Evolutionary conservation across 169 alveolate genomes (phyloP).

Genomic region (Plasmodium sp.): DNA sequence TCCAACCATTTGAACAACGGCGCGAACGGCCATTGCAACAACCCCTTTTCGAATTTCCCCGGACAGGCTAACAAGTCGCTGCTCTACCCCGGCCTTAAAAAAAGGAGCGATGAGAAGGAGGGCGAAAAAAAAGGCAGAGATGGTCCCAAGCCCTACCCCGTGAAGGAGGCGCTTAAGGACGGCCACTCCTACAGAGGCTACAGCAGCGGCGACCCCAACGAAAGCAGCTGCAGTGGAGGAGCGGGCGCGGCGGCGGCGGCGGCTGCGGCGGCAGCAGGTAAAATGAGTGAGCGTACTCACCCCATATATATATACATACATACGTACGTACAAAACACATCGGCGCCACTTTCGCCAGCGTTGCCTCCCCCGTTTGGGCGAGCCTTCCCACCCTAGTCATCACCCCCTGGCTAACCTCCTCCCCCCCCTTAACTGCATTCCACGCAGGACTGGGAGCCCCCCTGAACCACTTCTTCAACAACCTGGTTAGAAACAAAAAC

Average conservation of each 20-base stretch:
- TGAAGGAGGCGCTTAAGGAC: neutral
- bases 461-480: neutral
- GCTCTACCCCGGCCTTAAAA: neutral
- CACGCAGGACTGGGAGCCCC: neutral
- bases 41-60: slow-evolving; percentile 16
- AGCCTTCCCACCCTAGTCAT: neutral
- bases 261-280: neutral
- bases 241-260: neutral
- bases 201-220: neutral
- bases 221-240: neutral
- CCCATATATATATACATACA: neutral
- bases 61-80: neutral
- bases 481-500: neutral
- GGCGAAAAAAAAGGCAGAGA: neutral
- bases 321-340: too few species aligned
- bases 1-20: neutral
- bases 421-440: neutral
- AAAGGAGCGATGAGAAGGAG: slow-evolving; percentile 20
- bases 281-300: neutral
- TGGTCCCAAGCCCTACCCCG: neutral
- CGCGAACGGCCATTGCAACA: neutral
- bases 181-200: slow-evolving; percentile 6
- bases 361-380: neutral
- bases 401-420: neutral
- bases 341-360: neutral